These are phyloP conservation scores for Nakazawaea populi DNA, from an alignment of 805 yeast genomes.

Conservation along the genomic window DNA sequence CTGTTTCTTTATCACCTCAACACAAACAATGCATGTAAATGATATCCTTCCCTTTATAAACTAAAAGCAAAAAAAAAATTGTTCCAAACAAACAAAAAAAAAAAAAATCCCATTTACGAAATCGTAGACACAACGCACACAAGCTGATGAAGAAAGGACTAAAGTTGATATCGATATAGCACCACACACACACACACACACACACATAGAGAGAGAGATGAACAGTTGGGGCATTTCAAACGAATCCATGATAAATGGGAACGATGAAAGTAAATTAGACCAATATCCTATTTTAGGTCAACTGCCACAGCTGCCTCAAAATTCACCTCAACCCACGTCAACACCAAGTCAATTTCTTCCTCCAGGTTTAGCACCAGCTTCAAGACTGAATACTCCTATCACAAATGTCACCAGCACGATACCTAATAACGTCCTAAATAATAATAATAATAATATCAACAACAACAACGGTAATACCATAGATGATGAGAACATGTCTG, in stretches of 20 bases:
- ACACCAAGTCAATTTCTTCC: constrained; percentile 15
- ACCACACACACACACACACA: no score
- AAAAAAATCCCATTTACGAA: no score
- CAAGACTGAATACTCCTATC: constrained; percentile 8
- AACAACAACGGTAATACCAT: neutral
- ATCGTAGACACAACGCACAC: no score
- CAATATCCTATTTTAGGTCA: constrained; percentile 23
- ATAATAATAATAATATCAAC: neutral
- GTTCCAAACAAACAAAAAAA: neutral
- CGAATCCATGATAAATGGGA: neutral
- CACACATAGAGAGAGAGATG: neutral
- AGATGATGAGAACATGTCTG: constrained; percentile 24
- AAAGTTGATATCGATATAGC: no score
- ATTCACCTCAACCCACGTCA: constrained; percentile 12
- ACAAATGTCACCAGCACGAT: neutral
- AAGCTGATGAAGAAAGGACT: no score
- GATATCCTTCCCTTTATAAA: no score
- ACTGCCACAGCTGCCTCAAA: constrained; percentile 8
- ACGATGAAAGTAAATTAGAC: constrained; percentile 13
- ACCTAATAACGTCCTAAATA: neutral
- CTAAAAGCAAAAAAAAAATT: no score
- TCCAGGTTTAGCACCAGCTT: constrained; percentile 7
- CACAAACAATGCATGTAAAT: no score
- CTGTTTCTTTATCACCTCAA: no score
- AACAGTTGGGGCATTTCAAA: constrained; percentile 5